These are phyloP conservation scores for Reutealis trisperma DNA, from an alignment of 345 rosid genomes.

Conservation along the genomic window DNA sequence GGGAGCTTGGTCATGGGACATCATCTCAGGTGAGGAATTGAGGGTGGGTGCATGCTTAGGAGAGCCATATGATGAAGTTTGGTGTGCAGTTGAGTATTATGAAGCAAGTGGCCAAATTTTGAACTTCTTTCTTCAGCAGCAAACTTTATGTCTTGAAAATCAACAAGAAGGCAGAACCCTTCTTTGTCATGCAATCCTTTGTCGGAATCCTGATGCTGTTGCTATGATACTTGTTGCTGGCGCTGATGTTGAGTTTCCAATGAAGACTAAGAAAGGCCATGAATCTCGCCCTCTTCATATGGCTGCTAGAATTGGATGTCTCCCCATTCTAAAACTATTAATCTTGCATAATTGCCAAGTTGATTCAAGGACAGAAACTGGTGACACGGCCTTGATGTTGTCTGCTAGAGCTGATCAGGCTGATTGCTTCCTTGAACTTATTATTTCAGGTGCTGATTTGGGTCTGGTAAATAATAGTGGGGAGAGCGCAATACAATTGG, in stretches of 20 bases:
- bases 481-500: slow-evolving; percentile 32
- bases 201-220: slow-evolving; percentile 38
- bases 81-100: slow-evolving; percentile 43
- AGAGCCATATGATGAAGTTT: slow-evolving; percentile 38
- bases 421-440: slow-evolving; percentile 35
- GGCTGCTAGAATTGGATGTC: slow-evolving; percentile 36
- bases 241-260: slow-evolving; percentile 28
- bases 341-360: slow-evolving; percentile 24
- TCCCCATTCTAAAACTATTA: slow-evolving; percentile 28
- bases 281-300: slow-evolving; percentile 37
- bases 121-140: slow-evolving; percentile 31
- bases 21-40: slow-evolving; percentile 41
- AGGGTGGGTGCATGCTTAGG: slow-evolving; percentile 43
- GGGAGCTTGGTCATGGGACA: slow-evolving; percentile 46
- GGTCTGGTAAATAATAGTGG: slow-evolving; percentile 30
- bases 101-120: slow-evolving; percentile 41
- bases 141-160: slow-evolving; percentile 20
- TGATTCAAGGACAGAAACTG: slow-evolving; percentile 35
- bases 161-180: slow-evolving; percentile 38
- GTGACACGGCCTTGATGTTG: slow-evolving; percentile 36
- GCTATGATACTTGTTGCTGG: slow-evolving; percentile 28
- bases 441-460: slow-evolving; percentile 36
- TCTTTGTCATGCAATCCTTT: slow-evolving; percentile 44
- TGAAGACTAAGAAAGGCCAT: slow-evolving; percentile 36
- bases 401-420: slow-evolving; percentile 38